Base-by-base conservation (phyloP, 306 rosid genomes). In the Gastrolobium villosum region DNA sequence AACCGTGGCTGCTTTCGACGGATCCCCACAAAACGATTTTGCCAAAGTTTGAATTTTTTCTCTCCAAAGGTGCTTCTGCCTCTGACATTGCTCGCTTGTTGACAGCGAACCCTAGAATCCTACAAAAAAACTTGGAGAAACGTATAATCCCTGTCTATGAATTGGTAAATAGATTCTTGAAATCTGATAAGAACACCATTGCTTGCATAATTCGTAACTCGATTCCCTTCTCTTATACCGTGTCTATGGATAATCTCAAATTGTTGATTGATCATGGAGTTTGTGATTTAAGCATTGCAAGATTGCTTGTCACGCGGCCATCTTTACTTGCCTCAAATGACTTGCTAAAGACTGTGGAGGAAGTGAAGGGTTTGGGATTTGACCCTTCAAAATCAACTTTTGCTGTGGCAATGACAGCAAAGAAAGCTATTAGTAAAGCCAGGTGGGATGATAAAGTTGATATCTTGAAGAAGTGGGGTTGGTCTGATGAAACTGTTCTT, bases 391-490 rank as follows among this genome's bases (percentile, higher is more conserved):
- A 41, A 40, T 1, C 1, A 0, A 36, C 3, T 3, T 87, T 90
- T 52, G 20, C 20, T 36, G 1, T 30, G 0, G 96, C 90, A 0
- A 65, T 88, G 40, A 2, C 7, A 1, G 81, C 83, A 11, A 46
- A 72, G 65, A 26, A 2, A 31, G 8, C 44, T 6, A 6, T 83
- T 55, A 8, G 44, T 0, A 70, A 79, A 78, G 43, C 86, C 6
- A 32, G n/a, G 0, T 88, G 89, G 90, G 73, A 89, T 14, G 82
- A 72, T 1, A 92, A 89, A 73, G 65, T 87, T 6, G 75, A 84
- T n/a, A 43, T 60, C 52, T 88, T 62, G 11, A 87, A 75, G 78
- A 74, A 63, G 9, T 90, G 92, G 93, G 97, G 97, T 11, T 92
- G 68, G 82, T 68, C 86, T 30, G 87, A 90, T 39, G 88, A 88